Percentiles rank a stretch among this genome's conserved stretches.
phyloP scores from a whole-genome alignment of 768 basidiomycete genomes.

The Boletellus sp. region DNA sequence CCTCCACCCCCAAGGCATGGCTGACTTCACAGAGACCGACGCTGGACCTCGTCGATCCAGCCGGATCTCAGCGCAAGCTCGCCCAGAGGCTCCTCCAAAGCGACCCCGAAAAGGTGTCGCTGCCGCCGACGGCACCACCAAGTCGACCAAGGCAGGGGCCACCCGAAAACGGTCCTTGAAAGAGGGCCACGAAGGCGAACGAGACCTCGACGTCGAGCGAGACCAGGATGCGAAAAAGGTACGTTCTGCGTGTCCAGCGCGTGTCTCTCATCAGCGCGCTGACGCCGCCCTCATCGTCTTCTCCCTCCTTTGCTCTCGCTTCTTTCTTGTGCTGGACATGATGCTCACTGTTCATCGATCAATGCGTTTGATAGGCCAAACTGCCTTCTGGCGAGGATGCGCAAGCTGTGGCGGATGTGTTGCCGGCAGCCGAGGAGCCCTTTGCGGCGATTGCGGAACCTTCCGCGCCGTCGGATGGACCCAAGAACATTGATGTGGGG shows the following conservation, averaged over 20 bases:
- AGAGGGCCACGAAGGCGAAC: slow-evolving; percentile 15
- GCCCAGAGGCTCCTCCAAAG: slow-evolving; percentile 26
- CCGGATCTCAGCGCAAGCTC: slow-evolving; percentile 50
- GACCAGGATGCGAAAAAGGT: slow-evolving; percentile 28
- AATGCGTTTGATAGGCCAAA: slow-evolving; percentile 13
- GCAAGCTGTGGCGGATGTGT: background rate
- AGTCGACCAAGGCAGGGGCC: slow-evolving; percentile 32
- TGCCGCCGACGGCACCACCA: slow-evolving; percentile 19
- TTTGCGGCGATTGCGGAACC: slow-evolving; percentile 1
- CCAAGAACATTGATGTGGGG: slow-evolving; percentile 57
- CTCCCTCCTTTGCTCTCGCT: background rate
- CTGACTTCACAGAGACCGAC: slow-evolving; percentile 21
- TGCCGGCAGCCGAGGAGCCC: background rate
- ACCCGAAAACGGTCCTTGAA: slow-evolving; percentile 34
- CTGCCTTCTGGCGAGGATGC: slow-evolving; percentile 13
- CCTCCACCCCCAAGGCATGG: slow-evolving; percentile 5
- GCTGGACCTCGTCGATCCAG: slow-evolving; percentile 48
- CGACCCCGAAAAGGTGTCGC: slow-evolving; percentile 14
- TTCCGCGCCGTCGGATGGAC: background rate
- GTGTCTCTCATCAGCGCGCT: background rate
- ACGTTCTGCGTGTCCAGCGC: slow-evolving; percentile 5
- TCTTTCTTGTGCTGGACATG: too few species aligned
- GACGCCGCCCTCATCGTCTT: background rate
- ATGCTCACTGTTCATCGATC: background rate
- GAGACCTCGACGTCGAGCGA: slow-evolving; percentile 10